Conservation (phyloP, 2,329 filamentous ascomycete species). For the Trichoderma sp. region DNA sequence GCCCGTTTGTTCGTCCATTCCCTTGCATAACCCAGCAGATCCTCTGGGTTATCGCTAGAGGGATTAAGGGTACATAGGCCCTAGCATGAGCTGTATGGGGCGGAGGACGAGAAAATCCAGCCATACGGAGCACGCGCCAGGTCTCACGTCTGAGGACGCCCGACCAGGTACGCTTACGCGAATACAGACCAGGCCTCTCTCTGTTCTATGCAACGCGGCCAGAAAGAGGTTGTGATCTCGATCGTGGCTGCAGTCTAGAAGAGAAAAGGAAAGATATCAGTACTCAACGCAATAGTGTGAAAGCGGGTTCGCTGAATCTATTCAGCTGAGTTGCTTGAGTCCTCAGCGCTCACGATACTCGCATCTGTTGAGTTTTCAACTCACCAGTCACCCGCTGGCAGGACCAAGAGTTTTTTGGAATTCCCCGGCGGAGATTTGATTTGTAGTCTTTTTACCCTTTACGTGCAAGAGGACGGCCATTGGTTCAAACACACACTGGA, state of each 20-base stretch:
- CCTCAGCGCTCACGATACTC: background rate
- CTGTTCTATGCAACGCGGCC: background rate
- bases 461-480: background rate
- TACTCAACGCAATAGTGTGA: background rate
- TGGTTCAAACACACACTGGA: background rate
- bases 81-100: background rate
- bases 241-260: background rate
- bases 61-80: background rate
- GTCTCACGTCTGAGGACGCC: background rate
- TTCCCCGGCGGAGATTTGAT: background rate
- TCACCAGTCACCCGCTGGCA: background rate
- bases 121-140: background rate
- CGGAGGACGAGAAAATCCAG: background rate
- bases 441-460: background rate
- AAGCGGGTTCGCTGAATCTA: background rate
- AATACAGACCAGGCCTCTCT: background rate
- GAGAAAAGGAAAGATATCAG: background rate
- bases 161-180: conserved; percentile 1
- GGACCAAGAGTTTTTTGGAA: background rate
- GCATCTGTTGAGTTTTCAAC: background rate
- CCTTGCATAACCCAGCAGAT: background rate
- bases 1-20: background rate
- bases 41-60: background rate
- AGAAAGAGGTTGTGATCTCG: background rate
- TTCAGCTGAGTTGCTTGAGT: background rate